These are phyloP conservation scores for Phytophthora pini DNA, from an alignment of 352 stramenopile genomes.

Conservation along the genomic window DNA sequence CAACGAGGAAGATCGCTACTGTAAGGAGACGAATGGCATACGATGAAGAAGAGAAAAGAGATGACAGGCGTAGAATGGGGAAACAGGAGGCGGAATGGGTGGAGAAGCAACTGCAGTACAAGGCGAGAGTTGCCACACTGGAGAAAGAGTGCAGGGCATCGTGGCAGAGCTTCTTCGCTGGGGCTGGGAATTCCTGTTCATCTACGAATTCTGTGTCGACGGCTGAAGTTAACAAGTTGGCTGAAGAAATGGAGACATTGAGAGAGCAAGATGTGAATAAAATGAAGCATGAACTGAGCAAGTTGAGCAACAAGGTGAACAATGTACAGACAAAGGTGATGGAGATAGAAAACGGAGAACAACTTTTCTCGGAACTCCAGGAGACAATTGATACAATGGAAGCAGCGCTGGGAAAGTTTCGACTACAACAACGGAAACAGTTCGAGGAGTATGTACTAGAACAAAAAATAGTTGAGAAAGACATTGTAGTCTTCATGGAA, in stretches of 20 bases:
- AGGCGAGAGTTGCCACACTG: conserved; percentile 37
- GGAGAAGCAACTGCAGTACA: conserved; percentile 71
- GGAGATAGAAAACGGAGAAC: conserved; percentile 51
- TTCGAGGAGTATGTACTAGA: conserved; percentile 60
- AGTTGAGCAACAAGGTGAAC: conserved; percentile 36
- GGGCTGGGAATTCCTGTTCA: conserved; percentile 21
- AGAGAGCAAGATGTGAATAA: conserved; percentile 37
- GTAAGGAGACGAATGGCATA: conserved; percentile 37
- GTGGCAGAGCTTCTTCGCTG: conserved; percentile 61
- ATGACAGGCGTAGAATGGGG: conserved; percentile 29
- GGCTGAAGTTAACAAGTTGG: conserved; percentile 49
- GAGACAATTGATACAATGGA: conserved; percentile 64
- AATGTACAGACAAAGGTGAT: conserved; percentile 51
- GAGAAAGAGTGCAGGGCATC: conserved; percentile 63
- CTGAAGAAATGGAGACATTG: conserved; percentile 42
- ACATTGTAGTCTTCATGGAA: conserved; percentile 47
- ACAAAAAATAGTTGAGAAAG: conserved; percentile 66
- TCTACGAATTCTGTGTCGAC: conserved; percentile 21
- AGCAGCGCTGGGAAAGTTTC: conserved; percentile 46
- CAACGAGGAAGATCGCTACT: conserved; percentile 39
- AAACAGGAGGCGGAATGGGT: conserved; percentile 62
- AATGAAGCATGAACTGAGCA: conserved; percentile 46
- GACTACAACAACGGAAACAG: conserved; percentile 35
- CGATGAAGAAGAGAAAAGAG: conserved; percentile 3
- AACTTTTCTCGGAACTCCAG: conserved; percentile 60